Base-by-base conservation (phyloP, 1,284 basidiomycete species). In the Pisolithus thermaeus region DNA sequence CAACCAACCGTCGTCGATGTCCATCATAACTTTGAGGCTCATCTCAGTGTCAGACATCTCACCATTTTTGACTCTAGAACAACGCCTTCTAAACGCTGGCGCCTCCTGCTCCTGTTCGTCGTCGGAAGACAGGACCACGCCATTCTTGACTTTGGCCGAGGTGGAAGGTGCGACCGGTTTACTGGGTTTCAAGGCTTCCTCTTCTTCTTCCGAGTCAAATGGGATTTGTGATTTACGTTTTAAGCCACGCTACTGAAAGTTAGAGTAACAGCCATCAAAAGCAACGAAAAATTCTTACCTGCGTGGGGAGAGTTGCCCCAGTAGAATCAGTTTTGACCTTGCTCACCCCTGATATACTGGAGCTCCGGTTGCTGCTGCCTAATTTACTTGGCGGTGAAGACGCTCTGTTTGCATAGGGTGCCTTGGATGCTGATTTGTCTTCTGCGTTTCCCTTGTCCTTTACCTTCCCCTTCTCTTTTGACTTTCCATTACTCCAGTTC, bases 11-110 rank as follows among this genome's bases (percentile, higher is more conserved):
- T 90, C 85, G 55, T 87, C 83, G 49, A 88, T 75, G 51, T 90
- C 86, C 87, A 89, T 88, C 74, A 89, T 78, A 11, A 78, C 81
- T 41, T 70, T 70, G 28, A 81, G 63, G 45, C 79, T 80, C 54
- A 59, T 65, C 56, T 75, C 70, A 2, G 63, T 64, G 28, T 72
- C 67, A 5, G 65, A 64, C n/a, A 57, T 57, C 18, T 51, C 23
- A 27, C 44, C 46, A 40, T 48, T 52, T 52, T 50, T 61, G 52
- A 45, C 49, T 44, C 51, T 63, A 3, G 16, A 43, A 22, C 62
- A 62, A 43, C 61, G 62, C n/a, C 20, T 49, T 7, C 63, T 57
- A 6, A 52, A 46, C 43, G 50, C 56, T 18, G 59, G 56, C 11
- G 63, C 45, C 4, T 40, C 50, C 36, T 46, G 44, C 61, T 67